Evolutionary conservation across 2,329 filamentous ascomycete species (phyloP), one percentile per base, ranked within the genome.

Genomic region (Pseudocercospora macadamiae): DNA sequence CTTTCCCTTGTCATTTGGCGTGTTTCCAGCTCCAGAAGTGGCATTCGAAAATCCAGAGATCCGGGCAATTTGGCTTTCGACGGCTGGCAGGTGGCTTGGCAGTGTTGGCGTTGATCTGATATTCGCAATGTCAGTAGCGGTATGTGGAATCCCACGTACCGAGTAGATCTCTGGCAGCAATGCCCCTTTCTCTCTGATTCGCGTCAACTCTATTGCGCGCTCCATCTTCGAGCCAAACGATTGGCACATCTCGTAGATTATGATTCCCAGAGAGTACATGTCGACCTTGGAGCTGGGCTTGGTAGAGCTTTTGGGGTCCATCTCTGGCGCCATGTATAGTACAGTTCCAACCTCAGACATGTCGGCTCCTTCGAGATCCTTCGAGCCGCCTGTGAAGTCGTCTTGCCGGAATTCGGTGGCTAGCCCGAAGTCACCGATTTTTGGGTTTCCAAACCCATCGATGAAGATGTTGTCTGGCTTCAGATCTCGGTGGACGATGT

Each of bases 401-500:
- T 74, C 68, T 64, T 89, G 87, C 68, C 96, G 91, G 0, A 91
- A 91, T 63, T 89, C 95, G 0, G 93, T 97, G 16, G 95, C 95
- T 32, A 99, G 81, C 3, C 95, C 95, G 74, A 99, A 97, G 70
- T 99, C 95, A 42, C 95, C 95, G 66, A 99, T 97, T 66, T 96
- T 95, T 34, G 96, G 92, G 67, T 96, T 95, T 64, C 92, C 91
- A 2, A 88, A 84, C 6, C 89, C 86, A 69, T 97, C 93, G 64
- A 99, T 96, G 76, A 99, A 99, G 26, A 99, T 88, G 65, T 99
- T 99, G 71, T 97, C 95, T 0, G 95, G 95, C 72, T 99, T 99
- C 25, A 99, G 81, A 73, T 99, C 95, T 7, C 95, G 89, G 73
- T 99, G 95, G 12, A 97, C 95, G 64, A 99, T 96, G 51, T 90